A percentile compares a stretch with the other conserved stretches of the same genome.
Conservation (phyloP, 2,329 filamentous ascomycete species). For the Chrysoporthe deuterocubensis region DNA sequence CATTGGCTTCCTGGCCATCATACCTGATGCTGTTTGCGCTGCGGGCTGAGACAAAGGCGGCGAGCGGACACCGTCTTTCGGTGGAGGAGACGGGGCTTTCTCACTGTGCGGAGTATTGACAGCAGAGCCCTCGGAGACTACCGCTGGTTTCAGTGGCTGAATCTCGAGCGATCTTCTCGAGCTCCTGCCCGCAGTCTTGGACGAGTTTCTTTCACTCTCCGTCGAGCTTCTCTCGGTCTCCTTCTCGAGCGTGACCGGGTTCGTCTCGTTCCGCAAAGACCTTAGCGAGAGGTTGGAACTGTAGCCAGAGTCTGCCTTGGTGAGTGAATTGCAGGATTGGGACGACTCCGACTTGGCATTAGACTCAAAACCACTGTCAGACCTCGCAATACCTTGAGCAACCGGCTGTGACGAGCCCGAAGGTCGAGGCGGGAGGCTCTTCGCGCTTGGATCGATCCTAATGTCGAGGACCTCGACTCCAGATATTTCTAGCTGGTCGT, state of each 20-base stretch:
- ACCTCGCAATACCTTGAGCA: slow-evolving; percentile 38
- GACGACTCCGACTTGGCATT: slow-evolving; percentile 48
- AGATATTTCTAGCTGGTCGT: slow-evolving; percentile 39
- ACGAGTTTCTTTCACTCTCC: slow-evolving; percentile 15
- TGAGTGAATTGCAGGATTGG: slow-evolving; percentile 48
- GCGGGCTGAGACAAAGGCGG: slow-evolving; percentile 1
- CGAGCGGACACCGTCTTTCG: slow-evolving; percentile 38
- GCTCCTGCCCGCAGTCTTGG: background rate
- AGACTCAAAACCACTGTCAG: slow-evolving; percentile 56
- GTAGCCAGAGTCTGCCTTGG: slow-evolving; percentile 65
- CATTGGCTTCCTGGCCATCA: slow-evolving; percentile 25
- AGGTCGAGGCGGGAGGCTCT: slow-evolving; percentile 38
- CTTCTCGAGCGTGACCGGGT: slow-evolving; percentile 36
- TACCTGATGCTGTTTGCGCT: slow-evolving; percentile 25
- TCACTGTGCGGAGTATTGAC: slow-evolving; percentile 29
- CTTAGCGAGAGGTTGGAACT: slow-evolving; percentile 63
- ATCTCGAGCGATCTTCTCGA: slow-evolving; percentile 23
- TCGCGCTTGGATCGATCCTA: slow-evolving; percentile 50
- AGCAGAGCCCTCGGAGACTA: slow-evolving; percentile 12
- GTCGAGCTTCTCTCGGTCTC: slow-evolving; percentile 29
- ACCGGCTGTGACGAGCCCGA: slow-evolving; percentile 31
- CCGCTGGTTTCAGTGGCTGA: slow-evolving; percentile 23
- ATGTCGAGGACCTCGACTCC: slow-evolving; percentile 45
- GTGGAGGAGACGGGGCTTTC: slow-evolving; percentile 38
- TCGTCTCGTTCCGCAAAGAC: slow-evolving; percentile 49